Evolutionary conservation across 306 rosid genomes (phyloP).

Genomic region (Hippophae rhamnoides): DNA sequence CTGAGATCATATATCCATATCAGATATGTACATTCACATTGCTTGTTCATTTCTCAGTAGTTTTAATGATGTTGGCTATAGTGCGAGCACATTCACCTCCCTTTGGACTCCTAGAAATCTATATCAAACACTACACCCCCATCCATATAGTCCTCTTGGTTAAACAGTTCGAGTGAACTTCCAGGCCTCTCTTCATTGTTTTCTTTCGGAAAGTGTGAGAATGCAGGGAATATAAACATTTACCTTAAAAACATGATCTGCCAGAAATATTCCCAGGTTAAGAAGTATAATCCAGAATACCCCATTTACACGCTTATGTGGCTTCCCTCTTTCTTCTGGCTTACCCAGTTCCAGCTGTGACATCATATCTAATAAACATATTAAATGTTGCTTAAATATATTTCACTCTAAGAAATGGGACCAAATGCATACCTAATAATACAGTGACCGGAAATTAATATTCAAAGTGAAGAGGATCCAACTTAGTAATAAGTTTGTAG

Average conservation of each 20-base stretch:
- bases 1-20: background rate
- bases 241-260: constrained; percentile 81
- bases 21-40: background rate
- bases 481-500: background rate
- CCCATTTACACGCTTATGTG: constrained; percentile 60
- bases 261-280: constrained; percentile 59
- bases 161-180: background rate
- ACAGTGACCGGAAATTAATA: background rate
- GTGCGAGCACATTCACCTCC: too few relatives aligned
- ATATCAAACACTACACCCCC: too few relatives aligned
- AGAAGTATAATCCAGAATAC: constrained; percentile 85
- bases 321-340: constrained; percentile 37
- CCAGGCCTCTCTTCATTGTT: background rate
- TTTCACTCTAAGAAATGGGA: background rate
- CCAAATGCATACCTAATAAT: background rate
- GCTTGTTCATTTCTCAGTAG: too few relatives aligned
- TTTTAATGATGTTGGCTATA: too few relatives aligned
- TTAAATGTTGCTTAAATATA: background rate
- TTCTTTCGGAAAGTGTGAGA: background rate
- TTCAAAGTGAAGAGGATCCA: background rate
- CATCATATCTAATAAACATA: constrained; percentile 47
- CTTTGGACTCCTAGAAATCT: too few relatives aligned
- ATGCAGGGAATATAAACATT: background rate
- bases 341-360: constrained; percentile 67
- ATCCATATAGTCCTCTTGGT: too few relatives aligned